Evolutionary conservation across 1,139 yeast species (phyloP).

Genomic region (Scheffersomyces illinoinensis): DNA sequence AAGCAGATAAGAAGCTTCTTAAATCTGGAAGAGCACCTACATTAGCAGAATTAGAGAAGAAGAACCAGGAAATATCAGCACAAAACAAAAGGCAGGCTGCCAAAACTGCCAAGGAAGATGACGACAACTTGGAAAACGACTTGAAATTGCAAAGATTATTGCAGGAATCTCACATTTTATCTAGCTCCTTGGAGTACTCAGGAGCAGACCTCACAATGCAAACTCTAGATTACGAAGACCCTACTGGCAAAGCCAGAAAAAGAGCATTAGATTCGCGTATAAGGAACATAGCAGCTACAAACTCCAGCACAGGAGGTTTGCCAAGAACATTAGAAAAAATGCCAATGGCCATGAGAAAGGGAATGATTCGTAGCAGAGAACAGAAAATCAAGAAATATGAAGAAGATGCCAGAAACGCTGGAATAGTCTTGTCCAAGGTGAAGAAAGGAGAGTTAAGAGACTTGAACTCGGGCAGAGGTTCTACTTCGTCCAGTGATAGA

Average conservation of each 20-base stretch:
- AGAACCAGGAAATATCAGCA: slow-evolving; percentile 21
- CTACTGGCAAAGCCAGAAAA: slow-evolving; percentile 78
- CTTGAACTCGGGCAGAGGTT: slow-evolving; percentile 55
- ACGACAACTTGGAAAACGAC: slow-evolving; percentile 71
- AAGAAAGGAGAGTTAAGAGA: slow-evolving; percentile 65
- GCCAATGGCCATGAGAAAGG: slow-evolving; percentile 88
- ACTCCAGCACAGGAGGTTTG: slow-evolving; percentile 42
- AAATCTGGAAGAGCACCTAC: slow-evolving; percentile 47
- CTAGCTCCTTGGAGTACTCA: slow-evolving; percentile 55
- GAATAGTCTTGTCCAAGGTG: slow-evolving; percentile 71
- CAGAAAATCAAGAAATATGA: slow-evolving; percentile 59
- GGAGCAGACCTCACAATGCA: slow-evolving; percentile 79
- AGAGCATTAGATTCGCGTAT: slow-evolving; percentile 73
- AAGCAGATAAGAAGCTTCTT: slow-evolving; percentile 32
- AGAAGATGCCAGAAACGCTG: slow-evolving; percentile 82
- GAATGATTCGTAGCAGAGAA: slow-evolving; percentile 65
- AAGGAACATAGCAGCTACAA: slow-evolving; percentile 51
- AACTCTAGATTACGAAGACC: slow-evolving; percentile 65
- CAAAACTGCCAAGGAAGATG: slow-evolving; percentile 36
- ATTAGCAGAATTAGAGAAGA: slow-evolving; percentile 32
- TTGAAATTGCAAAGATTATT: slow-evolving; percentile 79
- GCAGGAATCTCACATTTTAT: slow-evolving; percentile 81
- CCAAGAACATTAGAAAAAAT: slow-evolving; percentile 63
- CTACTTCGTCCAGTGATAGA: slow-evolving; percentile 52
- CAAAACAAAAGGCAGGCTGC: slow-evolving; percentile 29